Base-by-base conservation (phyloP, 2,329 filamentous ascomycete species). In the Balansia obtecta region DNA sequence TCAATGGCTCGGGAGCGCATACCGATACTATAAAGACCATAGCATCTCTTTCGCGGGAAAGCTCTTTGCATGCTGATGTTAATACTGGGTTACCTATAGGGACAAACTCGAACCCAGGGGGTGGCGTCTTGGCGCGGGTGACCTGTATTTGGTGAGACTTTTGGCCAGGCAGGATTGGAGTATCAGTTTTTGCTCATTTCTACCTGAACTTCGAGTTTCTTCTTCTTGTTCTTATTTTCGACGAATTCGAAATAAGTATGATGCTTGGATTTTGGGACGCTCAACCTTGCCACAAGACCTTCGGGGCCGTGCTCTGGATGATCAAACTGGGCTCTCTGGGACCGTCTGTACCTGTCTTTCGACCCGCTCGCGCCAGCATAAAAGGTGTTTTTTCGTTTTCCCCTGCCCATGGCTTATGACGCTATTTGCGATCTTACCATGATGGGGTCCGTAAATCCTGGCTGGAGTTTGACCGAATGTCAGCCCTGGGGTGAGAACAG, bases 11-110 rank as follows among this genome's bases (percentile, higher is more conserved):
- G 15, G 22, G 22, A 33, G 30, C 42, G 42, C 51, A 43, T 71
- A 82, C 80, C 59, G 79, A 80, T 45, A 85, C 80, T 52, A 84
- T 82, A 57, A 81, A 84, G 15, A 83, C 77, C 74, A 82, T 77
- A 43, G 77, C 79, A 57, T 73, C 79, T 47, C 71, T 69, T 56
- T 81, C 76, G 55, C 81, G 72, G 1, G 80, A 84, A 18, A 83
- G 63, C 57, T 84, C 80, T 63, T 84, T 84, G 69, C 81, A 85
- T 42, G 71, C 66, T 50, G 68, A 69, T 5, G 79, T 83, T 58
- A 85, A 65, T 54, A 74, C 70, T 20, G 80, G 80, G 55, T 83
- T 77, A 46, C 80, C 80, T 47, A 77, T 74, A 33, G 80, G 77
- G 42, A 85, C 73, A 59, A 82, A 83, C 54, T 76, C 73, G 59